A percentile compares a stretch with the other conserved stretches of the same genome.
These are phyloP conservation scores for Heterobasidion irregulare DNA, from an alignment of 1,284 basidiomycete species.

Conservation along the genomic window DNA sequence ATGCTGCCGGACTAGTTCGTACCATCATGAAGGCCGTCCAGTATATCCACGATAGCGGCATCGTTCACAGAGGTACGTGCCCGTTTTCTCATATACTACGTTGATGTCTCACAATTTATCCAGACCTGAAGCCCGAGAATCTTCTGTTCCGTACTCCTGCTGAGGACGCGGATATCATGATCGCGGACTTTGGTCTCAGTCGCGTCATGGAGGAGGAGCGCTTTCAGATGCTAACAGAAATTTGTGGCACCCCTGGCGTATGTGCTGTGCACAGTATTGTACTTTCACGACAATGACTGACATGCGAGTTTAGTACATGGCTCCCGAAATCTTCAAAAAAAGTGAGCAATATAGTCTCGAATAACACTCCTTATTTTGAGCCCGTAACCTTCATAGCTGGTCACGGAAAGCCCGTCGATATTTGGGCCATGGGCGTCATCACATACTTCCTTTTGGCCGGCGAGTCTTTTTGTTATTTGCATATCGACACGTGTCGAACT, in stretches of 20 bases:
- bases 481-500: background rate
- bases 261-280: slow-evolving; percentile 16
- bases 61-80: slow-evolving; percentile 84
- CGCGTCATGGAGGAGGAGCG: slow-evolving; percentile 89
- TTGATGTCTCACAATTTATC: background rate
- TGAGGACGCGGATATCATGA: slow-evolving; percentile 92
- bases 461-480: slow-evolving; percentile 5
- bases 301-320: slow-evolving; percentile 73
- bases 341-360: slow-evolving; percentile 33
- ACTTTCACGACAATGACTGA: background rate
- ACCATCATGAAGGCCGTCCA: slow-evolving; percentile 85
- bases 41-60: slow-evolving; percentile 88
- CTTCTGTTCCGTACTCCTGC: slow-evolving; percentile 86
- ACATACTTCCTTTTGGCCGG: slow-evolving; percentile 91
- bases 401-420: slow-evolving; percentile 92
- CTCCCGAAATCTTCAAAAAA: slow-evolving; percentile 97
- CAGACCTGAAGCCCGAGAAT: slow-evolving; percentile 97
- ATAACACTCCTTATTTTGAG: background rate
- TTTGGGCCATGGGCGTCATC: slow-evolving; percentile 97
- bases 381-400: slow-evolving; percentile 46
- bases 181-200: slow-evolving; percentile 94
- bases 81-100: background rate
- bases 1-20: slow-evolving; percentile 85
- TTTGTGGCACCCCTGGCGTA: slow-evolving; percentile 86
- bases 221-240: slow-evolving; percentile 84